These are phyloP conservation scores for Nothophytophthora sp. DNA, from an alignment of 352 stramenopile species.

Conservation along the genomic window DNA sequence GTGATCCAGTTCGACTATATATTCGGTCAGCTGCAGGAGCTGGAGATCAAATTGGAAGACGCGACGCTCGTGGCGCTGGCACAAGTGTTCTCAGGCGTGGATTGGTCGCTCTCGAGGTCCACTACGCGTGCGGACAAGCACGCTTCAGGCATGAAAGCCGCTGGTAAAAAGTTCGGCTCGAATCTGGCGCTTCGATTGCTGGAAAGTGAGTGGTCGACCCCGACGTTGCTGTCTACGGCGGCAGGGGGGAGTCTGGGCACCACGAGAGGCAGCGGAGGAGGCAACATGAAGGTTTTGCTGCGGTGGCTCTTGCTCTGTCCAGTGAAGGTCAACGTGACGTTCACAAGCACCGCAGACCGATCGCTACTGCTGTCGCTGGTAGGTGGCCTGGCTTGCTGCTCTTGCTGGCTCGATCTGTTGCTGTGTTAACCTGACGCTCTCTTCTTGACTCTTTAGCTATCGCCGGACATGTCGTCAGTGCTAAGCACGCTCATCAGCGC, in stretches of 20 bases:
- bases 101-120: constrained; percentile 48
- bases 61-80: constrained; percentile 73
- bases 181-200: constrained; percentile 56
- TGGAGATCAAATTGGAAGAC: constrained; percentile 88
- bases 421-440: constrained; percentile 2
- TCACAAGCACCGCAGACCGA: constrained; percentile 82
- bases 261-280: constrained; percentile 35
- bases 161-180: constrained; percentile 31
- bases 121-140: constrained; percentile 25
- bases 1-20: constrained; percentile 88
- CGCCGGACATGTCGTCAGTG: constrained; percentile 77
- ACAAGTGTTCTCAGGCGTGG: constrained; percentile 72
- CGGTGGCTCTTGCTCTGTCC: constrained; percentile 81
- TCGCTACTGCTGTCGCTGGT: constrained; percentile 79
- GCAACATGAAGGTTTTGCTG: constrained; percentile 75
- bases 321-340: constrained; percentile 88
- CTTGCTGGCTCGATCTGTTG: neutral
- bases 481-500: constrained; percentile 81
- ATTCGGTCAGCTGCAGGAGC: constrained; percentile 82
- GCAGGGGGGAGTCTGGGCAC: constrained; percentile 23
- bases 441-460: constrained; percentile 41
- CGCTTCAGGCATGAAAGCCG: constrained; percentile 5
- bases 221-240: constrained; percentile 38
- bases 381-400: constrained; percentile 10
- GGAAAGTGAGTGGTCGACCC: constrained; percentile 61